These are phyloP conservation scores for Scheffersomyces amazonensis DNA, from an alignment of 805 yeast species.

Conservation along the genomic window DNA sequence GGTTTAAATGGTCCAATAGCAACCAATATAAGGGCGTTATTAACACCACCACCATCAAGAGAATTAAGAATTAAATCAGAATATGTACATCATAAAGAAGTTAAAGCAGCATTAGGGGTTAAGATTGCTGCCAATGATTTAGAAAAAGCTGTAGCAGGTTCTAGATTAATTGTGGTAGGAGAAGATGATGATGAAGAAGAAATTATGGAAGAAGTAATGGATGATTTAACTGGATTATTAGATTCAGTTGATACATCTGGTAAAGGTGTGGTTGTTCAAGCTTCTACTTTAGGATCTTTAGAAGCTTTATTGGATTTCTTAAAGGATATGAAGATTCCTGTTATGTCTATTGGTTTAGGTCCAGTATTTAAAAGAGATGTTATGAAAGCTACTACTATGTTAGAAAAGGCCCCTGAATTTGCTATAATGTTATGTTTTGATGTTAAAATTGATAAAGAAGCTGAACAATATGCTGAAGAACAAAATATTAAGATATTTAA, in stretches of 20 bases:
- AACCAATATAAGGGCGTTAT: slow-evolving; percentile 89
- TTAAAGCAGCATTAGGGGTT: slow-evolving; percentile 98
- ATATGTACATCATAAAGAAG: slow-evolving; percentile 94
- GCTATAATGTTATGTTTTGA: slow-evolving; percentile 99
- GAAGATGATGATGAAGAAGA: slow-evolving; percentile 98
- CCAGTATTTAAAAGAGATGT: slow-evolving; percentile 98
- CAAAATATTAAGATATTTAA: slow-evolving; percentile 88
- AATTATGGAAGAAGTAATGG: slow-evolving; percentile 97
- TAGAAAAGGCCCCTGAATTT: slow-evolving; percentile 90
- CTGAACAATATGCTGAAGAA: slow-evolving; percentile 96
- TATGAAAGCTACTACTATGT: slow-evolving; percentile 95
- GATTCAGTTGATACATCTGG: slow-evolving; percentile 95
- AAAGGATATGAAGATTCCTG: slow-evolving; percentile 98
- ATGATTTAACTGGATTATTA: slow-evolving; percentile 89
- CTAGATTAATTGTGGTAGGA: slow-evolving; percentile 90
- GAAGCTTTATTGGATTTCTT: slow-evolving; percentile 97
- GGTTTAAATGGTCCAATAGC: slow-evolving; percentile 99
- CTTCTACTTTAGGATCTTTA: slow-evolving; percentile 95
- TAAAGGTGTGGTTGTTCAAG: slow-evolving; percentile 97
- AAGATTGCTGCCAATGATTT: slow-evolving; percentile 97
- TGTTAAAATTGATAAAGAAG: slow-evolving; percentile 95
- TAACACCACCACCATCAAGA: slow-evolving; percentile 97
- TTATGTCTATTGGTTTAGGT: slow-evolving; percentile 96
- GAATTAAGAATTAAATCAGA: slow-evolving; percentile 97
- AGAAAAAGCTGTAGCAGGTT: slow-evolving; percentile 99